Evolutionary conservation across 139 green algal genomes (phyloP).

Genomic region (Micractinium sp.): DNA sequence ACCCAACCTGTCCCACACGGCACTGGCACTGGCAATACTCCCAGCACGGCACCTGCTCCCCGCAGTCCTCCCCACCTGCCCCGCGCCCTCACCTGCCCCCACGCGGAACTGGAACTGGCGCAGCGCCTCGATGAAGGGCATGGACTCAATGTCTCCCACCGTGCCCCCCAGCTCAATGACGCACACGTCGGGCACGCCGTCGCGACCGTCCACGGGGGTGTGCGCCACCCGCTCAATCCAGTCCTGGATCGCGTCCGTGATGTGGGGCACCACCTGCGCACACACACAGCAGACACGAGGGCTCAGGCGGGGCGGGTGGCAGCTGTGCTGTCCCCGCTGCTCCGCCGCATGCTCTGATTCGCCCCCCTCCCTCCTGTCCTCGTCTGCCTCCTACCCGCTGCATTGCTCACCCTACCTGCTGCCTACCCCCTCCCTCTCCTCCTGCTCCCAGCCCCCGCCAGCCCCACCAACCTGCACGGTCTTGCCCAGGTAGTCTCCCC

Average conservation of each 20-base stretch:
- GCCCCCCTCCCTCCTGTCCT: background rate
- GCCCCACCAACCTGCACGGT: conserved; percentile 85
- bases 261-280: conserved; percentile 91
- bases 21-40: too few species aligned
- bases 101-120: conserved; percentile 90
- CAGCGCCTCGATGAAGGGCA: conserved; percentile 96
- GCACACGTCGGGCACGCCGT: conserved; percentile 90
- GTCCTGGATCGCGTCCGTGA: conserved; percentile 97
- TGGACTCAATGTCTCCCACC: conserved; percentile 98
- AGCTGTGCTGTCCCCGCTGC: background rate
- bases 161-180: conserved; percentile 99
- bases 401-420: background rate
- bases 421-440: background rate
- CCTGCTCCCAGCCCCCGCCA: background rate
- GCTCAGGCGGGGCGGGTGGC: background rate
- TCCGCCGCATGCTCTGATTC: background rate
- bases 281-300: background rate
- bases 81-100: conserved; percentile 50
- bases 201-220: conserved; percentile 87
- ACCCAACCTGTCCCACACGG: too few species aligned
- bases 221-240: conserved; percentile 98
- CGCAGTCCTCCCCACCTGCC: too few species aligned
- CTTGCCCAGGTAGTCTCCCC: conserved; percentile 98
- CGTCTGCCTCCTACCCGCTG: background rate
- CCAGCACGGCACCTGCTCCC: too few species aligned